Conservation (phyloP, 495 filamentous ascomycete species). For the Aspergillus saccharolyticus region DNA sequence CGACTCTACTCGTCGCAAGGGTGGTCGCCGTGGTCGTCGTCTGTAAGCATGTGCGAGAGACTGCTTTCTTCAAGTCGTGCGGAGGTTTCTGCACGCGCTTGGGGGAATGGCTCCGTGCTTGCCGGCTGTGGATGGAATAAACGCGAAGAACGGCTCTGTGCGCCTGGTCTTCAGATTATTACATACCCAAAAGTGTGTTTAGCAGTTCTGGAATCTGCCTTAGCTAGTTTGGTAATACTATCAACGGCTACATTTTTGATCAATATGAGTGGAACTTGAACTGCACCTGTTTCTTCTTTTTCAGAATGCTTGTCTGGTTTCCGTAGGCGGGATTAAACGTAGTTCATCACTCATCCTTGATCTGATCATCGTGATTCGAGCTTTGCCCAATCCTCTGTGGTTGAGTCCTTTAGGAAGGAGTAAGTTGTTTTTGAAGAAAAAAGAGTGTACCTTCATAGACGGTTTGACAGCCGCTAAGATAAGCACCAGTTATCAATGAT, state of each 20-base stretch:
- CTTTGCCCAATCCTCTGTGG: no score
- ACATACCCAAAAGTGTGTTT: constrained; percentile 37
- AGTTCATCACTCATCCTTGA: no score
- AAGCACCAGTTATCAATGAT: not conserved
- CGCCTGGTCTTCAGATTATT: constrained; percentile 53
- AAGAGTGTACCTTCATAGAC: no score
- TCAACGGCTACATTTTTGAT: constrained; percentile 8
- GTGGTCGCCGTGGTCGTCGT: constrained; percentile 99
- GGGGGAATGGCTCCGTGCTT: constrained; percentile 33
- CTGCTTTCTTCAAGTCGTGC: constrained; percentile 25
- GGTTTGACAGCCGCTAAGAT: constrained; percentile 1
- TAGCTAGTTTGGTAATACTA: constrained; percentile 7
- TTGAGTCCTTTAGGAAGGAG: no score
- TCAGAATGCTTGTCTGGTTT: no score
- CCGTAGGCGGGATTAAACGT: no score
- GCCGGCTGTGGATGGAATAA: constrained; percentile 49
- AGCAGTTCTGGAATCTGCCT: constrained; percentile 16
- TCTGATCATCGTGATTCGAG: no score
- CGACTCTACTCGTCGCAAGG: constrained; percentile 98
- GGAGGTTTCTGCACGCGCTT: constrained; percentile 27
- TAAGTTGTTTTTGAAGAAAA: no score
- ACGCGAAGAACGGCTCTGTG: constrained; percentile 52
- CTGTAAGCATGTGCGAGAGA: constrained; percentile 57
- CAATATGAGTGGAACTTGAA: constrained; percentile 15
- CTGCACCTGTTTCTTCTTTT: not conserved